These are phyloP conservation scores for Clarireedia monteithiana DNA, from an alignment of 2,329 filamentous ascomycete genomes.

Conservation along the genomic window DNA sequence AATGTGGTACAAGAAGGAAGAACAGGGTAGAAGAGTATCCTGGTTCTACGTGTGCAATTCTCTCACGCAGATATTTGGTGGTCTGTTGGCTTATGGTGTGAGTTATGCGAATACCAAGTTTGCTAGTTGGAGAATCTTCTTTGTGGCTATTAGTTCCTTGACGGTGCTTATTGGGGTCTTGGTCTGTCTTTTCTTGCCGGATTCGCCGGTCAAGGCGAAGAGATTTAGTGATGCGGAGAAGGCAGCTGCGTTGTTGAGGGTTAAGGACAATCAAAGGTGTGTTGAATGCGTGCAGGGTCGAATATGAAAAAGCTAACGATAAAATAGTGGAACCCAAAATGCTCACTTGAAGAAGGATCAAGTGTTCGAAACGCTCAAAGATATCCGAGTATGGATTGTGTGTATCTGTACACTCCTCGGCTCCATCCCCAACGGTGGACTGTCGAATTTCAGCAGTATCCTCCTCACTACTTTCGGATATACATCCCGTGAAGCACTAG, in stretches of 20 bases:
- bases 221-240: neutral
- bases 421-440: slow-evolving; percentile 31
- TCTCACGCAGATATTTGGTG: slow-evolving; percentile 20
- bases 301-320: too few species aligned
- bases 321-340: slow-evolving; percentile 18
- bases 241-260: neutral
- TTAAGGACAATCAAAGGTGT: slow-evolving; percentile 3
- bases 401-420: slow-evolving; percentile 20
- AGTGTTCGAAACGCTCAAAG: slow-evolving; percentile 30
- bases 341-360: slow-evolving; percentile 31
- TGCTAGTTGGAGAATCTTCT: slow-evolving; percentile 9
- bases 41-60: neutral
- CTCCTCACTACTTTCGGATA: slow-evolving; percentile 32
- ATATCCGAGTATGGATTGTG: slow-evolving; percentile 27
- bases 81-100: slow-evolving; percentile 27
- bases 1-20: slow-evolving; percentile 23
- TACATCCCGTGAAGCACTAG: slow-evolving; percentile 18
- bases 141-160: slow-evolving; percentile 17
- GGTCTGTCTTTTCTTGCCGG: slow-evolving; percentile 39
- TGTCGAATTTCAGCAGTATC: slow-evolving; percentile 34
- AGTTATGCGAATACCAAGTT: neutral
- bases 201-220: slow-evolving; percentile 37
- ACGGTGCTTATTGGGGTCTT: slow-evolving; percentile 26
- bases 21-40: slow-evolving; percentile 8
- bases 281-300: too few species aligned